These are phyloP conservation scores for Naganishia antarctica DNA, from an alignment of 768 basidiomycete genomes.

Conservation along the genomic window DNA sequence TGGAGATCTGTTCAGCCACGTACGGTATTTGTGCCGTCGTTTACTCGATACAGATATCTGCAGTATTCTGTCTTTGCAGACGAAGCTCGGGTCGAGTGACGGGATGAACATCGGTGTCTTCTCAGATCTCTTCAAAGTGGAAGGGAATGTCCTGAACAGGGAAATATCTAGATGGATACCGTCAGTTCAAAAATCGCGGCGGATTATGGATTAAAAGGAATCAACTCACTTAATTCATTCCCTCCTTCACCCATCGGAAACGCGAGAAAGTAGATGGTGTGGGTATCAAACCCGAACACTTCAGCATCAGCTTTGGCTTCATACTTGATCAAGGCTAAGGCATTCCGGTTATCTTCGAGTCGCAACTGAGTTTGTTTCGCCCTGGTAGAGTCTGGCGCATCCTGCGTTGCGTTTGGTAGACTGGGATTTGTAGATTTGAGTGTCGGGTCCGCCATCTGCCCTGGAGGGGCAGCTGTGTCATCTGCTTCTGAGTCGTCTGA, in stretches of 20 bases:
- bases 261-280: background rate
- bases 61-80: conserved; percentile 17
- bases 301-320: background rate
- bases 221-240: conserved; percentile 16
- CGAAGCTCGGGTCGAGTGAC: background rate
- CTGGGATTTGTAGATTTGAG: too few species aligned
- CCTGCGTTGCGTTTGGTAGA: background rate
- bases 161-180: conserved; percentile 9
- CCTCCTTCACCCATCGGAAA: conserved; percentile 22
- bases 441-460: too few species aligned
- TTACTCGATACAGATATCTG: conserved; percentile 16
- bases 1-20: background rate
- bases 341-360: background rate
- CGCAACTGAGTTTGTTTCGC: background rate
- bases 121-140: background rate
- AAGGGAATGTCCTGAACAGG: background rate
- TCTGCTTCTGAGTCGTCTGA: background rate
- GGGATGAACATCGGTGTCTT: background rate
- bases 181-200: background rate
- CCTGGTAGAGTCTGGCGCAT: background rate
- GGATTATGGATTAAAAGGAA: background rate
- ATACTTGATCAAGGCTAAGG: conserved; percentile 4
- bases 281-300: background rate
- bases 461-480: background rate
- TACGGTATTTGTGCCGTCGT: conserved; percentile 1